Percentiles rank a stretch among this genome's conserved stretches.
Evolutionary conservation across 1,284 basidiomycete genomes (phyloP).

Genomic region (Moesziomyces globuligerus): DNA sequence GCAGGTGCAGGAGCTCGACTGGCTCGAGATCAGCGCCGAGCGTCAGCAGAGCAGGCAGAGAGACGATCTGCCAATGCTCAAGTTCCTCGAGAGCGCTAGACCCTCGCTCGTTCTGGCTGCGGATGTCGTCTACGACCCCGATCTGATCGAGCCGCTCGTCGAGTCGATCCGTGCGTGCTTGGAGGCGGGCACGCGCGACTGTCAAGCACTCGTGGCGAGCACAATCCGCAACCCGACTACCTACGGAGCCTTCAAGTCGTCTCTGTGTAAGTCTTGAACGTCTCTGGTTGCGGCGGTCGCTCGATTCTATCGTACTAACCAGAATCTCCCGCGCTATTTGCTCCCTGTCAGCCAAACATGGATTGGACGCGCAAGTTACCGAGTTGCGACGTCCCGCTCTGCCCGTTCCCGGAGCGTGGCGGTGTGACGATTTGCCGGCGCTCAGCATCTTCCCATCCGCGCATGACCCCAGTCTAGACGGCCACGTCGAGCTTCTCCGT

Average conservation of each 20-base stretch:
- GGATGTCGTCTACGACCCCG: conserved; percentile 52
- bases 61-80: conserved; percentile 36
- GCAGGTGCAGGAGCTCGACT: conserved; percentile 36
- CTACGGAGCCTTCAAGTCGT: conserved; percentile 27
- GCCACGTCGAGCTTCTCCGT: conserved; percentile 35
- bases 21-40: conserved; percentile 42
- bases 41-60: conserved; percentile 39
- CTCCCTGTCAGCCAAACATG: conserved; percentile 10
- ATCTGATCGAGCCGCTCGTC: conserved; percentile 40
- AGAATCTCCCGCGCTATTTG: too few relatives aligned
- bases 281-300: too few relatives aligned
- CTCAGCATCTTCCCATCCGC: conserved; percentile 33
- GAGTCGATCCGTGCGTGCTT: conserved; percentile 37
- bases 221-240: conserved; percentile 44
- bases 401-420: background rate
- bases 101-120: conserved; percentile 47
- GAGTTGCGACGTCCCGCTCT: conserved; percentile 10
- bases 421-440: background rate
- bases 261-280: conserved; percentile 44
- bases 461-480: conserved; percentile 27
- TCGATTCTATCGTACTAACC: too few relatives aligned
- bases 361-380: conserved; percentile 5
- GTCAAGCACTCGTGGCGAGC: conserved; percentile 41
- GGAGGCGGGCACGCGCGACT: conserved; percentile 15
- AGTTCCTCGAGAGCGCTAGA: conserved; percentile 27